Evolutionary conservation across 2,329 filamentous ascomycete genomes (phyloP).

Genomic region (Colletotrichum siamense): DNA sequence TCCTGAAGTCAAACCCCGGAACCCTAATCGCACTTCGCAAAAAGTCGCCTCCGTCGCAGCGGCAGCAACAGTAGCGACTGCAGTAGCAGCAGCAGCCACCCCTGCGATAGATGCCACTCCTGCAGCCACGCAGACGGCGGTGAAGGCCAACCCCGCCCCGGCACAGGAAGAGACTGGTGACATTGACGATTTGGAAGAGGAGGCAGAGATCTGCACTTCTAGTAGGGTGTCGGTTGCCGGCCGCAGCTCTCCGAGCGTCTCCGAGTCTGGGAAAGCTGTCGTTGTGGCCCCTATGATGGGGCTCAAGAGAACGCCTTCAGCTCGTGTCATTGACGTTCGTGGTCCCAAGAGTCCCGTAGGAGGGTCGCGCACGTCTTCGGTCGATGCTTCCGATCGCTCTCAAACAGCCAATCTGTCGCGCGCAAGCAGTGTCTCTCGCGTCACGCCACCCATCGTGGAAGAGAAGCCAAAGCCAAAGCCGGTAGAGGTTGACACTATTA

Average conservation of each 20-base stretch:
- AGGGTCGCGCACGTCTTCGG: slow-evolving; percentile 53
- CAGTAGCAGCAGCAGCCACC: neutral
- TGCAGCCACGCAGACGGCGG: neutral
- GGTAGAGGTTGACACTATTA: slow-evolving; percentile 23
- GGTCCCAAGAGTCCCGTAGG: slow-evolving; percentile 55
- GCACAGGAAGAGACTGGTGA: slow-evolving; percentile 52
- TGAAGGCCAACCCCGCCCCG: neutral
- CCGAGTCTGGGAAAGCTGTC: slow-evolving; percentile 48
- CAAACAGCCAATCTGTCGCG: slow-evolving; percentile 46
- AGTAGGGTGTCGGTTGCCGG: slow-evolving; percentile 61
- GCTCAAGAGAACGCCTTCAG: slow-evolving; percentile 52
- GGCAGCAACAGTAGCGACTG: neutral
- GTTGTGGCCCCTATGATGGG: slow-evolving; percentile 39
- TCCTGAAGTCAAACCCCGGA: slow-evolving; percentile 15
- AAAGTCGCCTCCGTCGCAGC: neutral
- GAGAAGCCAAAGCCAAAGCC: slow-evolving; percentile 33
- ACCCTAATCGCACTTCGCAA: slow-evolving; percentile 18
- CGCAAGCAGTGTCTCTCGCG: slow-evolving; percentile 40
- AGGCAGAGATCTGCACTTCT: slow-evolving; percentile 62
- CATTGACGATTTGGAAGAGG: slow-evolving; percentile 53
- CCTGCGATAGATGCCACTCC: neutral
- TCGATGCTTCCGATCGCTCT: slow-evolving; percentile 48
- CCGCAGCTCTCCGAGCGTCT: slow-evolving; percentile 53
- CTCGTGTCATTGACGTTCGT: slow-evolving; percentile 63
- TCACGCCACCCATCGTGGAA: slow-evolving; percentile 47